Conservation (phyloP, 1,284 basidiomycete genomes). For the Rhodotorula sp. region DNA sequence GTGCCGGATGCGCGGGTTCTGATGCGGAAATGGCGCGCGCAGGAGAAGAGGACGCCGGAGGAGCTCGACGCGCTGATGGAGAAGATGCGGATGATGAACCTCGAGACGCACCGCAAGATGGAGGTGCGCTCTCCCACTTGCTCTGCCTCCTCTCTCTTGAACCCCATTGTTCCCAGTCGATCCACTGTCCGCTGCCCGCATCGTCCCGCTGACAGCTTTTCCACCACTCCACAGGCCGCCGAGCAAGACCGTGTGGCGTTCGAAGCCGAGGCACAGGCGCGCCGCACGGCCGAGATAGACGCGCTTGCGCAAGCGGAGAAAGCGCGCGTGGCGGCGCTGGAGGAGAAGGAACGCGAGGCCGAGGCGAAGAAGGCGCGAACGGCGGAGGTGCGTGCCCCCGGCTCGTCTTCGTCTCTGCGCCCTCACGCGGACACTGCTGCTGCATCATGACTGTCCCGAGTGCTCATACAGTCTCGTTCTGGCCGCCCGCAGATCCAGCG, state of each 20-base stretch:
- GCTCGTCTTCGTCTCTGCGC: not conserved
- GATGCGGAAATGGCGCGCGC: not conserved
- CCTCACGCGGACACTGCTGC: not conserved
- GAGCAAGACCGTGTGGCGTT: constrained; percentile 5
- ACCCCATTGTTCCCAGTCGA: no score
- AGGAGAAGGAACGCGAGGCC: constrained; percentile 4
- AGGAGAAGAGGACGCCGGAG: constrained; percentile 37
- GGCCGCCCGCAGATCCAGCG: constrained; percentile 28
- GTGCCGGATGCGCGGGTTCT: no score
- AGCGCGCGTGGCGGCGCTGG: not conserved
- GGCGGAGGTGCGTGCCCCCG: constrained; percentile 2
- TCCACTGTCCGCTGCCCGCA: no score
- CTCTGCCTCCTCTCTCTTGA: no score
- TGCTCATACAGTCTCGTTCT: not conserved
- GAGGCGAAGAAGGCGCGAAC: constrained; percentile 9
- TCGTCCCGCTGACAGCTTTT: not conserved
- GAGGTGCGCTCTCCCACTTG: constrained; percentile 1
- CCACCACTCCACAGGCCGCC: not conserved
- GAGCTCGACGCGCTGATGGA: constrained; percentile 43
- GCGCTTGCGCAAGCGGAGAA: constrained; percentile 12
- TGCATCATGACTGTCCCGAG: no score
- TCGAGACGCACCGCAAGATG: constrained; percentile 8
- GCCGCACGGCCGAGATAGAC: not conserved
- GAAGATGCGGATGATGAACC: constrained; percentile 40
- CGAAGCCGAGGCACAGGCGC: constrained; percentile 12